Conservation (phyloP, 352 stramenopile genomes). For the Phytophthora pistaciae region DNA sequence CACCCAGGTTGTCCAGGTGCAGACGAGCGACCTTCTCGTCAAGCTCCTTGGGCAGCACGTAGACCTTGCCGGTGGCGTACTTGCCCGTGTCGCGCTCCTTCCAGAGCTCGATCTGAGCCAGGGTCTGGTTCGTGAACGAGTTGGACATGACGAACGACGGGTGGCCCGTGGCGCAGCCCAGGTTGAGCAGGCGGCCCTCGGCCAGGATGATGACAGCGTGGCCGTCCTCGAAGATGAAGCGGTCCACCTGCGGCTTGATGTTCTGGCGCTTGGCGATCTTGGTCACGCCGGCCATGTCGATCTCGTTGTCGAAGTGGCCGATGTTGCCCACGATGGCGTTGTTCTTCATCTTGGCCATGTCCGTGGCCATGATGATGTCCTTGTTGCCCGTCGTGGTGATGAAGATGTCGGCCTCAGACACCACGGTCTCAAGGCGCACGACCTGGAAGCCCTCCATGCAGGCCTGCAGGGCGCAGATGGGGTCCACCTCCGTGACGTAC, state of each 20-base stretch:
- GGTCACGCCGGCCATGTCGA: conserved; percentile 97
- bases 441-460: conserved; percentile 99
- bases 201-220: conserved; percentile 98
- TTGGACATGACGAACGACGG: conserved; percentile 99
- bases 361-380: conserved; percentile 97
- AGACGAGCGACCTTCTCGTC: conserved; percentile 99
- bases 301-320: conserved; percentile 99
- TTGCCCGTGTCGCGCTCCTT: conserved; percentile 95
- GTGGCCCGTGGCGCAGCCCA: conserved; percentile 98
- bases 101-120: conserved; percentile 99
- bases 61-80: conserved; percentile 97
- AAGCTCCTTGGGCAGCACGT: conserved; percentile 98
- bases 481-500: conserved; percentile 98
- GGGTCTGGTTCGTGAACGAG: conserved; percentile 99
- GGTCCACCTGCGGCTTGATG: conserved; percentile 99
- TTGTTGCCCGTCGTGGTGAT: conserved; percentile 99
- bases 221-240: conserved; percentile 97
- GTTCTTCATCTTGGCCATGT: conserved; percentile 99
- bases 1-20: conserved; percentile 96
- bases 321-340: conserved; percentile 99
- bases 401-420: conserved; percentile 96
- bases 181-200: conserved; percentile 98
- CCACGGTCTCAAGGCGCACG: conserved; percentile 93
- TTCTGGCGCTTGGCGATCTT: conserved; percentile 93
- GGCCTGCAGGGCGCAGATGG: conserved; percentile 98